Conservation (phyloP, 352 stramenopile species). For the Pythium aquatile region DNA sequence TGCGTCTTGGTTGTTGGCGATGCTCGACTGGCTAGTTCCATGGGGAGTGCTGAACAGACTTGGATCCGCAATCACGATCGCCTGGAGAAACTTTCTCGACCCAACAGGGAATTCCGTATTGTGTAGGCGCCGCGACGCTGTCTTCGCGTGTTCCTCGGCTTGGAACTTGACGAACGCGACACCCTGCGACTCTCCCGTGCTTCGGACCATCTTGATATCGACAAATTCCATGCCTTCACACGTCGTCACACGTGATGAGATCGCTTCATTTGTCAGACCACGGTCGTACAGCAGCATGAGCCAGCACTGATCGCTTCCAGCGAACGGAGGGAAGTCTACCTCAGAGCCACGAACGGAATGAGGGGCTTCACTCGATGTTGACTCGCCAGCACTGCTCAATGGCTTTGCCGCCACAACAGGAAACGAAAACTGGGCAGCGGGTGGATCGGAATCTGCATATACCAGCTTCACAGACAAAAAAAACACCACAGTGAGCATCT, state of each 20-base stretch:
- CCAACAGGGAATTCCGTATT: conserved; percentile 52
- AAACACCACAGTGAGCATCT: not conserved
- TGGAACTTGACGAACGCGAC: conserved; percentile 80
- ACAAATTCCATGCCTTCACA: conserved; percentile 78
- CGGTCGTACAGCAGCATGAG: conserved; percentile 72
- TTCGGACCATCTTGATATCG: conserved; percentile 76
- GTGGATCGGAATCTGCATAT: conserved; percentile 19
- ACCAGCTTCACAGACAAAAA: conserved; percentile 4
- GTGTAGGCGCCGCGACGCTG: conserved; percentile 55
- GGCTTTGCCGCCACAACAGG: not conserved
- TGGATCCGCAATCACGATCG: conserved; percentile 67
- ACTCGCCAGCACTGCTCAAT: conserved; percentile 16
- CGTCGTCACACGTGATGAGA: conserved; percentile 58
- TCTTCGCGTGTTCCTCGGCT: conserved; percentile 38
- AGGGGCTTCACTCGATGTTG: conserved; percentile 21
- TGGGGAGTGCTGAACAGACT: conserved; percentile 66
- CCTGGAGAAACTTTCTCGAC: conserved; percentile 55
- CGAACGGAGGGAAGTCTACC: not conserved
- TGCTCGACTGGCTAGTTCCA: conserved; percentile 10
- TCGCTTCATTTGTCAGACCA: conserved; percentile 50
- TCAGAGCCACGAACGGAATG: not conserved
- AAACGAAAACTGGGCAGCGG: not conserved
- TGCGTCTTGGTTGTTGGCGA: not conserved
- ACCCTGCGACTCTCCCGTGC: conserved; percentile 57
- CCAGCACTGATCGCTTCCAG: conserved; percentile 35